These are phyloP conservation scores for Schizonepeta tenuifolia DNA, from an alignment of 257 asterid species.

Conservation along the genomic window DNA sequence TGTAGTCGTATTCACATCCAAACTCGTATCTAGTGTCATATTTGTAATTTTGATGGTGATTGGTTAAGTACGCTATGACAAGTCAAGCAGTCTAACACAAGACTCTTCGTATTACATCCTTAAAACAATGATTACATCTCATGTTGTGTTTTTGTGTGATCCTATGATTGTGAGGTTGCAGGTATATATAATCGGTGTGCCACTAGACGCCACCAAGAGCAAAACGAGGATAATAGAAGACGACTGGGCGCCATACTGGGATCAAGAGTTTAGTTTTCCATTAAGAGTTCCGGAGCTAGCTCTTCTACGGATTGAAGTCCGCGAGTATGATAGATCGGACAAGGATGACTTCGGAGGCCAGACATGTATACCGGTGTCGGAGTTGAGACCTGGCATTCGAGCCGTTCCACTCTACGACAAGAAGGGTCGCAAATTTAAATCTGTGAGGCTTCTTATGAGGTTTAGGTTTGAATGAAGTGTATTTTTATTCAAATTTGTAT, in stretches of 20 bases:
- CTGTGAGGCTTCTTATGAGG: slow-evolving; percentile 90
- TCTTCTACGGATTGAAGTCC: slow-evolving; percentile 75
- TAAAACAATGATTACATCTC: no score
- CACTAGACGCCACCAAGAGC: slow-evolving; percentile 69
- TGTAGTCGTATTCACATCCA: neutral
- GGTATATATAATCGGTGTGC: slow-evolving; percentile 73
- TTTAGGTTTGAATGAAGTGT: slow-evolving; percentile 60
- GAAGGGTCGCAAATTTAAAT: slow-evolving; percentile 75
- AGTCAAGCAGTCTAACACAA: no score
- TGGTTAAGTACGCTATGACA: no score
- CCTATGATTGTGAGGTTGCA: slow-evolving; percentile 34
- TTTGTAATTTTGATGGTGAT: no score
- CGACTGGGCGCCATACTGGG: slow-evolving; percentile 95
- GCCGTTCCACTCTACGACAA: slow-evolving; percentile 84
- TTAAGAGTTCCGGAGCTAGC: slow-evolving; percentile 90
- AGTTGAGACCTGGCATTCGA: slow-evolving; percentile 82
- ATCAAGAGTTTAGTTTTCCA: slow-evolving; percentile 78
- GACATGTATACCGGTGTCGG: slow-evolving; percentile 85
- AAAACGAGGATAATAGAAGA: slow-evolving; percentile 85
- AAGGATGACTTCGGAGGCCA: slow-evolving; percentile 99
- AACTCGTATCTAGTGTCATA: neutral
- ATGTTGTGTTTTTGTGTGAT: neutral
- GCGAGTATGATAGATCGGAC: slow-evolving; percentile 84
- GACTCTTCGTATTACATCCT: no score
- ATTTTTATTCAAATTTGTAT: neutral